Conservation (phyloP, 805 yeast genomes). For the Kregervanrija fluxuum region DNA sequence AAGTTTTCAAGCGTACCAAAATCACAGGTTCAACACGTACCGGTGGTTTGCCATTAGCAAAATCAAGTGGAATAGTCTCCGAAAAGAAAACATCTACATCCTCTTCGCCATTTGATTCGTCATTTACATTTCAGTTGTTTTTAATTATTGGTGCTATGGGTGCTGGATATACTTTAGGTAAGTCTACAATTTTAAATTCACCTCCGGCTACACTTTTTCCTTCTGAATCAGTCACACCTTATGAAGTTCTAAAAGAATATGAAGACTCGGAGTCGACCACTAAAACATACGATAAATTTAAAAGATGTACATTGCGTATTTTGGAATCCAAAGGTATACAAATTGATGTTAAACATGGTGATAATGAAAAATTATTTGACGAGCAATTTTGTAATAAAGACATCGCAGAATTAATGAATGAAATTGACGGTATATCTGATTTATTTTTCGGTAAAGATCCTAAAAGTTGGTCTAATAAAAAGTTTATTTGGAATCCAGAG, state of each 20-base stretch:
- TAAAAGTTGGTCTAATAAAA: conserved; percentile 9
- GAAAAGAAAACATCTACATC: not conserved
- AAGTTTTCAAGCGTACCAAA: too few relatives aligned
- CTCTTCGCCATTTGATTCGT: conserved; percentile 14
- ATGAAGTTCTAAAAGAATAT: conserved; percentile 13
- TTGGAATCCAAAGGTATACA: conserved; percentile 15
- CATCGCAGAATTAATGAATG: conserved; percentile 14
- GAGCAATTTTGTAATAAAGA: conserved; percentile 14
- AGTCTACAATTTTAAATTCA: conserved; percentile 15
- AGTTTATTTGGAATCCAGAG: conserved; percentile 17
- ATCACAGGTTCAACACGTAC: too few relatives aligned
- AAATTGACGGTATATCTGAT: conserved; percentile 16
- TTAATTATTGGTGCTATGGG: conserved; percentile 26
- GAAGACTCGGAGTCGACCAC: conserved; percentile 7
- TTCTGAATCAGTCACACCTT: conserved; percentile 17
- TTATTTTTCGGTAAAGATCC: conserved; percentile 17
- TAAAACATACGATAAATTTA: conserved; percentile 18
- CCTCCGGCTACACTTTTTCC: conserved; percentile 27
- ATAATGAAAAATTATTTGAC: conserved; percentile 7
- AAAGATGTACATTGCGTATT: conserved; percentile 21
- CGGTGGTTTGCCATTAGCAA: too few relatives aligned
- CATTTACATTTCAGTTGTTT: conserved; percentile 23
- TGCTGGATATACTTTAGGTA: conserved; percentile 28
- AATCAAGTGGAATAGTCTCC: too few relatives aligned
- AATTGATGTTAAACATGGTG: conserved; percentile 14